Evolutionary conservation across 2,329 filamentous ascomycete species (phyloP).

Genomic region (Ophiocordyceps camponoti-leonardi): DNA sequence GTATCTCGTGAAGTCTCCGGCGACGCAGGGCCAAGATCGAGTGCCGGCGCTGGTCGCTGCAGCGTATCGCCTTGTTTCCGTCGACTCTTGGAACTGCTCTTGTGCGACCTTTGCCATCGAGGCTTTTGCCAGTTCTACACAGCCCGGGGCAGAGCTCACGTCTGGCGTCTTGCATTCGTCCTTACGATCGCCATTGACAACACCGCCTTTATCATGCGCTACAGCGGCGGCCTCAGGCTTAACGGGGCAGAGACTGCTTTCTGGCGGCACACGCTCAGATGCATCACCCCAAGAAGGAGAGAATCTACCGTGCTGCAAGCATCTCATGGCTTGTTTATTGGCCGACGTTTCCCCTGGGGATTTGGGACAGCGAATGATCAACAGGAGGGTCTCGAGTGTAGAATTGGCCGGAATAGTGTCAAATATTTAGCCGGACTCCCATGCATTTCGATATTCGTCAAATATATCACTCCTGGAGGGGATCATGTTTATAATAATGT

Average conservation of each 20-base stretch:
- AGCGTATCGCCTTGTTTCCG: slow-evolving; percentile 49
- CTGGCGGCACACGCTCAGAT: slow-evolving; percentile 32
- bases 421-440: slow-evolving; percentile 11
- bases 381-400: slow-evolving; percentile 35
- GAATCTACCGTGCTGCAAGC: slow-evolving; percentile 57
- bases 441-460: too few species aligned
- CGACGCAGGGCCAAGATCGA: slow-evolving; percentile 8
- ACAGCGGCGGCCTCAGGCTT: too few species aligned
- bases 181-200: background rate
- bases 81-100: slow-evolving; percentile 70
- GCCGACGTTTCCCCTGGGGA: slow-evolving; percentile 44
- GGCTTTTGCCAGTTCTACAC: slow-evolving; percentile 29
- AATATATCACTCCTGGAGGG: too few species aligned
- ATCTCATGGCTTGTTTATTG: slow-evolving; percentile 70
- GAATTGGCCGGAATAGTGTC: slow-evolving; percentile 58
- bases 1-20: slow-evolving; percentile 50
- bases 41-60: slow-evolving; percentile 5
- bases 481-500: too few species aligned
- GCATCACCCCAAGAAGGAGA: slow-evolving; percentile 10
- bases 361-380: slow-evolving; percentile 31
- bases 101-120: slow-evolving; percentile 72
- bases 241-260: slow-evolving; percentile 8
- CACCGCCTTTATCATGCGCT: background rate
- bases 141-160: background rate
- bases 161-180: background rate